A percentile compares a stretch with the other conserved stretches of the same genome.
Conservation (phyloP, 2,329 filamentous ascomycete species). For the Rhexocercosporidium sp. region DNA sequence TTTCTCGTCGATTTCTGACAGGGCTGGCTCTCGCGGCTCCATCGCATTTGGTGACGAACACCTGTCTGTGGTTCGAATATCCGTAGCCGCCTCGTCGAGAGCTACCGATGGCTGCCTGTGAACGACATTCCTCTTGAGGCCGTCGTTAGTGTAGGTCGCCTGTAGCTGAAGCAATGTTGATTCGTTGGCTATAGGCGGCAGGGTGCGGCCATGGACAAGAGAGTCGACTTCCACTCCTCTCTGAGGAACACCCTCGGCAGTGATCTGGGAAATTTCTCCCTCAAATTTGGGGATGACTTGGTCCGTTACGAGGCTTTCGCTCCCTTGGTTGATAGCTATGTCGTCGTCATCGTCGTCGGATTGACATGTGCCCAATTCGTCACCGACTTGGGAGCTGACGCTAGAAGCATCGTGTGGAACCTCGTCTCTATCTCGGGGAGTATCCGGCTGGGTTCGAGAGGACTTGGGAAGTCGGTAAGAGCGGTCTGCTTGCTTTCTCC, state of each 20-base stretch:
- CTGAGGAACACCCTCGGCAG: constrained; percentile 14
- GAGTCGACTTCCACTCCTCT: constrained; percentile 2
- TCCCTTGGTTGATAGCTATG: no score
- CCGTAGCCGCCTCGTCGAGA: constrained; percentile 10
- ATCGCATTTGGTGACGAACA: constrained; percentile 7
- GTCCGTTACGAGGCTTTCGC: constrained; percentile 10
- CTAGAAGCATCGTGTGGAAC: constrained; percentile 11
- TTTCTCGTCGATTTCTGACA: constrained; percentile 17
- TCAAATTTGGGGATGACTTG: constrained; percentile 13
- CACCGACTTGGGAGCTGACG: constrained; percentile 13
- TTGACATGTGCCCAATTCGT: constrained; percentile 10
- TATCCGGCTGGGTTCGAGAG: background rate
- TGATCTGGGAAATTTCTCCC: constrained; percentile 15
- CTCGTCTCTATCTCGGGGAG: constrained; percentile 3
- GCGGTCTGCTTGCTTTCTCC: constrained; percentile 17
- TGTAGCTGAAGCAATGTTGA: no score
- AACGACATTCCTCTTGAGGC: constrained; percentile 4
- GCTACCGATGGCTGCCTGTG: constrained; percentile 11
- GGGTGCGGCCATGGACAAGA: no score
- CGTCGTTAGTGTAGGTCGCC: no score
- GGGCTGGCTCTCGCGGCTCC: constrained; percentile 12
- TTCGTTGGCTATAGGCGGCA: no score
- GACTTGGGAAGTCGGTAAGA: constrained; percentile 16
- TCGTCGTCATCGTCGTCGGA: background rate
- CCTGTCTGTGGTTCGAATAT: constrained; percentile 7